Percentiles rank a stretch among this genome's conserved stretches.
These are phyloP conservation scores for Hanseniaspora guilliermondii DNA, from an alignment of 805 yeast species.

Conservation along the genomic window DNA sequence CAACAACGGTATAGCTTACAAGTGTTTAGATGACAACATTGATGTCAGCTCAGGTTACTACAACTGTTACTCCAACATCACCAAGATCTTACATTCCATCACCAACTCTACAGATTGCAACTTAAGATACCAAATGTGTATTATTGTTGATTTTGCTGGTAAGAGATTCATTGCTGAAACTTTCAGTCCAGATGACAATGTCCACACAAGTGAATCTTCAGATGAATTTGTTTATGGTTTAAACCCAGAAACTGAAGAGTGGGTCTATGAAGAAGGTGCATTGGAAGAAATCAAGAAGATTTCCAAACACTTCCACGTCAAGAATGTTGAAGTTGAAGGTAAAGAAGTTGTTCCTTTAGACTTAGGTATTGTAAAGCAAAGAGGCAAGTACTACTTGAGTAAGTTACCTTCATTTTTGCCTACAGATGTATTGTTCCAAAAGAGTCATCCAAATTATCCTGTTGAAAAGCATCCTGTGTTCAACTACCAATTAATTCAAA, in stretches of 20 bases:
- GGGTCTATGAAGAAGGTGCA: constrained; percentile 39
- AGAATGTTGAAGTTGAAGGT: constrained; percentile 43
- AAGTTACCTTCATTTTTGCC: constrained; percentile 81
- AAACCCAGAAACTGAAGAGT: constrained; percentile 59
- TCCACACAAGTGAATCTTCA: background rate
- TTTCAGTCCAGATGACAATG: constrained; percentile 69
- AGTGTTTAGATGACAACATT: background rate
- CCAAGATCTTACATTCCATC: constrained; percentile 8
- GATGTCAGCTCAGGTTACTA: constrained; percentile 6
- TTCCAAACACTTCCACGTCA: constrained; percentile 67
- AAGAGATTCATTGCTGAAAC: constrained; percentile 82
- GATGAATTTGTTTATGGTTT: constrained; percentile 30
- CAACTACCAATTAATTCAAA: constrained; percentile 76
- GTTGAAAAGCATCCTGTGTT: constrained; percentile 60
- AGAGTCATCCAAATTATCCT: constrained; percentile 28
- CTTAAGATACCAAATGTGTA: constrained; percentile 51
- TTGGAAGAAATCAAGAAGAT: constrained; percentile 44
- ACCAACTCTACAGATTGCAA: background rate
- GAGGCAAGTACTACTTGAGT: constrained; percentile 69
- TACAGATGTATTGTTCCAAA: constrained; percentile 65
- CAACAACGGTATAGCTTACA: constrained; percentile 6
- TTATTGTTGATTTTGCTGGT: constrained; percentile 85
- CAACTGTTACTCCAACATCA: constrained; percentile 6
- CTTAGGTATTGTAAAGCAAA: constrained; percentile 78
- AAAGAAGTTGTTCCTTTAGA: constrained; percentile 35